Base-by-base conservation (phyloP, 495 filamentous ascomycete genomes). In the Tetracladium setigerum region DNA sequence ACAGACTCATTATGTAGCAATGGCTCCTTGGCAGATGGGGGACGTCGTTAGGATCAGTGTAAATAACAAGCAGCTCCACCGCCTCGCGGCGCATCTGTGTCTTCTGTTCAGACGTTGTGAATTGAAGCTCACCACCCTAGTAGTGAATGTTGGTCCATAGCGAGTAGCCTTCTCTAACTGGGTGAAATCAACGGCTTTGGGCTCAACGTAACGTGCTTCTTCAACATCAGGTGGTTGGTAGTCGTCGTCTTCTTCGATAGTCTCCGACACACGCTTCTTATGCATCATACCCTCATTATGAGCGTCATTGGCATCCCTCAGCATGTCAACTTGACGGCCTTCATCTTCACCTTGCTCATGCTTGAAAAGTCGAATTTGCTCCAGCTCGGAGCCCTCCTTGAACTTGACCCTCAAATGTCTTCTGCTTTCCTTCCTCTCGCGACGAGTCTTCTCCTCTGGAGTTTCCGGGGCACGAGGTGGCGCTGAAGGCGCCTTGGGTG, bases 11-110 rank as follows among this genome's bases (percentile, higher is more conserved):
- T 41, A 44, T 55, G 59, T 37, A 59, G 54, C 6, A 71, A 62
- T 3, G 89, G 87, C 43, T 94, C 90, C 46, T 82, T 78, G 2
- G 90, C 84, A 0, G 82, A 79, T 1, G 79, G 67, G 4, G 90
- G 90, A 94, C 83, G 55, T 95, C 89, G 6, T 75, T 74, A 30
- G 67, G 62, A 43, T 80, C 79, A 2, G 83, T 77, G 57, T 95
- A 92, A 49, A 89, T 78, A 5, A 83, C 85, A 80, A 94, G 88
- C 30, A 95, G 74, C 18, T 86, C 89, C n/a, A 71, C 81, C 16
- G 71, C 68, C 63, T 95, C 90, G 8, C 86, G 79, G 41, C 81
- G 73, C 24, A 83, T 73, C 59, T 88, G 88, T 4, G 71, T 68
- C 33, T 74, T 69, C 47, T 81, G 81, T 58, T 94, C 82, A 0